Base-by-base conservation (phyloP, 768 basidiomycete genomes). In the Trichaptum fuscoviolaceum region DNA sequence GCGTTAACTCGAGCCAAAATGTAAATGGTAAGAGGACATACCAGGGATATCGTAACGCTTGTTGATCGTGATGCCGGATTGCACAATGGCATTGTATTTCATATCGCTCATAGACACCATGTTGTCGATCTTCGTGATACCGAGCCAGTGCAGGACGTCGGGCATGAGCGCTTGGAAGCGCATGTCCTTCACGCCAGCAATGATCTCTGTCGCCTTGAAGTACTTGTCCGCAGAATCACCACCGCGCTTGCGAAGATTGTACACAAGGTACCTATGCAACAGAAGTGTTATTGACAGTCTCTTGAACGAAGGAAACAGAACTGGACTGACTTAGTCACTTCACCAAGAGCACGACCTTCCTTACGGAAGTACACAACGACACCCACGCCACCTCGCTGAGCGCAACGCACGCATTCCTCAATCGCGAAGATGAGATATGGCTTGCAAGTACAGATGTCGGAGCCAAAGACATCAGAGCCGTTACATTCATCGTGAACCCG, bases 401-500 rank as follows among this genome's bases (percentile, higher is more conserved):
- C 95, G 61, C 87, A 84, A 35, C 90, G 88, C 70, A 97, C 90
- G 67, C 93, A 95, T 73, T 98, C 95, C 75, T 95, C 90, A 69
- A 99, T 97, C 12, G 95, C 94, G 72, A 91, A 97, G 23, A 88
- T 84, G 63, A 96, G 85, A 77, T 97, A 97, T 0, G 95, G 94
- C 71, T 96, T 95, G 84, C 93, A 95, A 0, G 93, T 94, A 73
- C 91, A 93, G 71, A 94, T 95, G 70, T 93, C 92, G 0, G 92
- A 95, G 15, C 95, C 95, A 72, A 97, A 97, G 59, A 97, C 96
- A 75, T 98, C 96, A 7, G 94, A 96, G 6, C 95, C 95, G 72
- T 96, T 96, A 74, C 96, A 98, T 80, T 96, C 95, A 72, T 97
- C 96, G 75, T 99, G 96, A 0, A 95, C 92, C 63, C 93, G 92